Evolutionary conservation across 1,284 basidiomycete genomes (phyloP).

Genomic region (Chondrostereum purpureum): DNA sequence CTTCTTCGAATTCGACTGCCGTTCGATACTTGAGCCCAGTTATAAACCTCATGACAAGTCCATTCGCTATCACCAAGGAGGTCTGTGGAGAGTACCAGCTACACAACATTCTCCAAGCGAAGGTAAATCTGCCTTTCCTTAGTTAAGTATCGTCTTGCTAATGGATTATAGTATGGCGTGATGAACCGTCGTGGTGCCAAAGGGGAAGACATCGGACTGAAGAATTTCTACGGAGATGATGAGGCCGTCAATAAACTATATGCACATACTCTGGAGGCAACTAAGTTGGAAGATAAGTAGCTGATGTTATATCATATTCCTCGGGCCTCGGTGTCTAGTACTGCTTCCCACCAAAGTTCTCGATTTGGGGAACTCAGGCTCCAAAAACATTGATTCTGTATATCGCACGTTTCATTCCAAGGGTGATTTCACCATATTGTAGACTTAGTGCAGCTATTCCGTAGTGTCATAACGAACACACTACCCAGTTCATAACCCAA

Average conservation of each 20-base stretch:
- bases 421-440: too few species aligned
- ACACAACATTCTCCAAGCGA: constrained; percentile 3
- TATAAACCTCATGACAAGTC: neutral
- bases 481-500: too few species aligned
- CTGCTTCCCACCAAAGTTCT: too few species aligned
- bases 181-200: neutral
- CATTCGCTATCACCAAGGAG: neutral
- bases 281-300: neutral
- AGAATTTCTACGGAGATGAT: constrained; percentile 1
- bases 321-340: too few species aligned
- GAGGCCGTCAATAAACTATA: constrained; percentile 4
- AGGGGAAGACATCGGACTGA: constrained; percentile 5
- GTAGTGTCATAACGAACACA: too few species aligned
- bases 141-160: neutral
- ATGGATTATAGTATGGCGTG: neutral
- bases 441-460: too few species aligned
- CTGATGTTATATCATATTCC: neutral
- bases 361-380: too few species aligned
- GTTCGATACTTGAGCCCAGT: neutral
- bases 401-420: too few species aligned
- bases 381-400: too few species aligned
- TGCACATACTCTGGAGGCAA: constrained; percentile 8
- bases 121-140: constrained; percentile 2
- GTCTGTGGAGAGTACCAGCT: constrained; percentile 7
- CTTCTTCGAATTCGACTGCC: neutral